A percentile compares a stretch with the other conserved stretches of the same genome.
Evolutionary conservation across 805 yeast species (phyloP).

Genomic region (Yarrowia sp.): DNA sequence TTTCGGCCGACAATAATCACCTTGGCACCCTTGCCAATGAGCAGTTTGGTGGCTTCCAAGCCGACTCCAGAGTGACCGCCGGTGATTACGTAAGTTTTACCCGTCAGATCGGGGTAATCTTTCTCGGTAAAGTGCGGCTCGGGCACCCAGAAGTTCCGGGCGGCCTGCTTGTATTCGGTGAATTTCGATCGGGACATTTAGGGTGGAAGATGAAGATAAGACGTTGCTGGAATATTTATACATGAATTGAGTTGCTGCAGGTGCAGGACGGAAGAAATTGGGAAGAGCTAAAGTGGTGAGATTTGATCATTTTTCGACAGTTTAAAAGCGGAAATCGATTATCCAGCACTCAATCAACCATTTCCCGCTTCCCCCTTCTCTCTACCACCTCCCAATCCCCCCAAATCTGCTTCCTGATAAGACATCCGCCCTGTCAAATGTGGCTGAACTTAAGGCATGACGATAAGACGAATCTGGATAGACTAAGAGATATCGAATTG

Average conservation of each 20-base stretch:
- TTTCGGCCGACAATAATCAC: constrained; percentile 53
- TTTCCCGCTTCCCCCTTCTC: too few species aligned
- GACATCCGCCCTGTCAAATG: background rate
- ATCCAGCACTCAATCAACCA: too few species aligned
- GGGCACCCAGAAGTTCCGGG: constrained; percentile 25
- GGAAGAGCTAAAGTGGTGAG: too few species aligned
- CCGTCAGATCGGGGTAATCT: constrained; percentile 50
- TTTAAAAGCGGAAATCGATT: too few species aligned
- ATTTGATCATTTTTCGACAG: too few species aligned
- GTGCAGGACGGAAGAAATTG: too few species aligned
- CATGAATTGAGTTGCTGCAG: constrained; percentile 6
- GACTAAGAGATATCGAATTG: too few species aligned
- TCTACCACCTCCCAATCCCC: background rate
- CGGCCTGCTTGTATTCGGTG: constrained; percentile 27
- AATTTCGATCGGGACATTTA: constrained; percentile 14
- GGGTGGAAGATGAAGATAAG: too few species aligned
- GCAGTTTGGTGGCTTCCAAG: constrained; percentile 48
- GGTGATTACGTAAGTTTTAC: constrained; percentile 50
- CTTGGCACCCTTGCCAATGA: constrained; percentile 50
- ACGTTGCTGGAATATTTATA: too few species aligned
- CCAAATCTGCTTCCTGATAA: background rate
- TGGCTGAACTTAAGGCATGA: constrained; percentile 18
- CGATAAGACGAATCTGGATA: background rate
- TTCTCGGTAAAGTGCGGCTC: constrained; percentile 44
- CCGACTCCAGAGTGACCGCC: constrained; percentile 53